These are phyloP conservation scores for Myxozyma monticola DNA, from an alignment of 805 yeast genomes.

Conservation along the genomic window DNA sequence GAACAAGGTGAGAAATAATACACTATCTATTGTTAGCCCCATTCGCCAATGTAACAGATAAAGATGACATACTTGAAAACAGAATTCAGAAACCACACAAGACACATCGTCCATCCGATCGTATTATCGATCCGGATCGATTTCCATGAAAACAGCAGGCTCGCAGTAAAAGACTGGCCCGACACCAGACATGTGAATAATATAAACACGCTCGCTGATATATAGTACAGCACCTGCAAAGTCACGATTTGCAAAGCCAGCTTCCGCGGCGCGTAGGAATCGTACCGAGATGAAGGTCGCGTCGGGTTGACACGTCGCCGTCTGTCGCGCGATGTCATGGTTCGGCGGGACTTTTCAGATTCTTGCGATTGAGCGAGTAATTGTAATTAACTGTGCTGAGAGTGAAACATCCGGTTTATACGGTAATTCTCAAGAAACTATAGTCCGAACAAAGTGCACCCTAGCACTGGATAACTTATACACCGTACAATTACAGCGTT, in stretches of 20 bases:
- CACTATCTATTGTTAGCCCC: slow-evolving; percentile 47
- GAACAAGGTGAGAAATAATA: slow-evolving; percentile 76
- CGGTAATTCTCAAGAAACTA: too few species aligned
- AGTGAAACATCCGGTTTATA: too few species aligned
- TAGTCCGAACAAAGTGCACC: too few species aligned
- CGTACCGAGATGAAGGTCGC: slow-evolving; percentile 36
- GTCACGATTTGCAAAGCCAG: slow-evolving; percentile 71
- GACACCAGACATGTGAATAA: slow-evolving; percentile 63
- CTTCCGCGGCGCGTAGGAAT: slow-evolving; percentile 57
- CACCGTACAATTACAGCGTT: too few species aligned
- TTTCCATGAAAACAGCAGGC: slow-evolving; percentile 82
- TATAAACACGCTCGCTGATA: slow-evolving; percentile 67
- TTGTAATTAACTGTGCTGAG: too few species aligned
- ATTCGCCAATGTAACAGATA: too few species aligned
- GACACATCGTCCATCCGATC: slow-evolving; percentile 70
- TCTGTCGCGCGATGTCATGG: too few species aligned
- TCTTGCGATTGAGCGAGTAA: too few species aligned
- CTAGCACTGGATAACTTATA: too few species aligned
- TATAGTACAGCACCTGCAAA: slow-evolving; percentile 76
- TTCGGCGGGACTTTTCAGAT: too few species aligned
- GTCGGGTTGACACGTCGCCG: slow-evolving; percentile 9
- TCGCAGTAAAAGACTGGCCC: slow-evolving; percentile 67
- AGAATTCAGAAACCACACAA: slow-evolving; percentile 81
- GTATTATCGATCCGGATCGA: slow-evolving; percentile 71
- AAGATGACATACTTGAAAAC: slow-evolving; percentile 49